A percentile compares a stretch with the other conserved stretches of the same genome.
phyloP scores from a whole-genome alignment of 2,329 filamentous ascomycete genomes.

The Thyridium curvatum region DNA sequence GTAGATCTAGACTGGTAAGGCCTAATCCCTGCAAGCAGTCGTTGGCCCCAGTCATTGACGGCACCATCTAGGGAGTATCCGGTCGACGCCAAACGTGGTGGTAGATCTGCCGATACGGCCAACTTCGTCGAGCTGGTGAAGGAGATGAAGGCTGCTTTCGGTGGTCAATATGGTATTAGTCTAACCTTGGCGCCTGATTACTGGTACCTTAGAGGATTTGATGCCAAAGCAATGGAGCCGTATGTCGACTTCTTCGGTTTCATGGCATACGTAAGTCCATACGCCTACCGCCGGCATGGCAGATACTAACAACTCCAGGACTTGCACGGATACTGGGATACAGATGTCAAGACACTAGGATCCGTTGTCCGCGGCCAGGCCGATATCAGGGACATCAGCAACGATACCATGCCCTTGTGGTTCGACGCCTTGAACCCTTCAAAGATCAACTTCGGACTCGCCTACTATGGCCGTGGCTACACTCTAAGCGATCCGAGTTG shows the following conservation, averaged over 20 bases:
- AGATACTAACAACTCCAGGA: too few species aligned
- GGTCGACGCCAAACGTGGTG: conserved; percentile 23
- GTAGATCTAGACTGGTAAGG: conserved; percentile 40
- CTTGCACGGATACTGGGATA: too few species aligned
- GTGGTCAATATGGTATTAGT: conserved; percentile 30
- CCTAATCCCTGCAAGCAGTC: too few species aligned
- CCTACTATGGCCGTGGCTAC: conserved; percentile 40
- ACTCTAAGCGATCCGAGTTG: conserved; percentile 22
- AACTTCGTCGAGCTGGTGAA: conserved; percentile 27
- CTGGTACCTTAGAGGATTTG: conserved; percentile 30
- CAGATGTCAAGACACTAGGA: too few species aligned
- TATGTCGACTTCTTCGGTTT: conserved; percentile 30
- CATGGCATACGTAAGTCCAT: conserved; percentile 22
- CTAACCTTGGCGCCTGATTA: conserved; percentile 27
- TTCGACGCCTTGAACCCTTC: conserved; percentile 27
- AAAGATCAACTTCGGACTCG: conserved; percentile 40
- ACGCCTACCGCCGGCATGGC: too few species aligned
- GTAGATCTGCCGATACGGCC: conserved; percentile 22
- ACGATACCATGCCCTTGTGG: conserved; percentile 30
- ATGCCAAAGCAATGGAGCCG: conserved; percentile 25
- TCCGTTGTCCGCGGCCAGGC: conserved; percentile 28
- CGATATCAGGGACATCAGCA: conserved; percentile 33
- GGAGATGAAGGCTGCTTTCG: conserved; percentile 27
- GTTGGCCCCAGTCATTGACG: too few species aligned
- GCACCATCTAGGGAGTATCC: conserved; percentile 12